phyloP scores from a whole-genome alignment of 192 early-diverging fungal species.

The Obelidium mucronatum region DNA sequence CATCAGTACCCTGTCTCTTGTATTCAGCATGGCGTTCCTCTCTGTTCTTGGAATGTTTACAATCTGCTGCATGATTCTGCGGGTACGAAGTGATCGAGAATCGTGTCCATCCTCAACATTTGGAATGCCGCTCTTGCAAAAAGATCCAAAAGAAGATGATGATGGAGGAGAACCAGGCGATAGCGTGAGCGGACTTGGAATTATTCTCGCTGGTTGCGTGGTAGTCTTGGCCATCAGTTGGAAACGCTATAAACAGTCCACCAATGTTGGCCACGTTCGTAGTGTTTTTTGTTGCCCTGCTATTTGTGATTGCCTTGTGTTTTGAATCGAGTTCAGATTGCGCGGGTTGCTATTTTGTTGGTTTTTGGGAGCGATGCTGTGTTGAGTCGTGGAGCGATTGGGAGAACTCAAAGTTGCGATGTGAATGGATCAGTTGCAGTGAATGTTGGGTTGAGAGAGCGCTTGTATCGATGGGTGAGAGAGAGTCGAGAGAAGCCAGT shows the following conservation, averaged over 20 bases:
- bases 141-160: no score
- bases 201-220: slow-evolving; percentile 39
- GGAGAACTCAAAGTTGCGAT: no score
- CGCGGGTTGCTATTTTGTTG: slow-evolving; percentile 27
- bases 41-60: slow-evolving; percentile 54
- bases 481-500: slow-evolving; percentile 48
- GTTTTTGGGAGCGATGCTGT: slow-evolving; percentile 20
- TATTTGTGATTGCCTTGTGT: slow-evolving; percentile 47
- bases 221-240: slow-evolving; percentile 46
- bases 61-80: slow-evolving; percentile 53
- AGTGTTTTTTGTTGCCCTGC: slow-evolving; percentile 56
- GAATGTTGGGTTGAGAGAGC: neutral
- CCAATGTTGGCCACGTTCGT: slow-evolving; percentile 55
- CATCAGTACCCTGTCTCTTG: slow-evolving; percentile 54
- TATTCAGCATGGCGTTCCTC: slow-evolving; percentile 63
- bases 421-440: neutral
- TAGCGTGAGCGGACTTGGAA: no score
- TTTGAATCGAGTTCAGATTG: slow-evolving; percentile 52
- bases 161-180: no score
- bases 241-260: slow-evolving; percentile 55
- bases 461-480: slow-evolving; percentile 45
- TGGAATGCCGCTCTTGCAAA: no score
- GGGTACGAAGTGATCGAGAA: slow-evolving; percentile 49
- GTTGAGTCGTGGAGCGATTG: no score
- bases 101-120: no score